These are phyloP conservation scores for Triangularia setosa DNA, from an alignment of 2,329 filamentous ascomycete genomes.

Conservation along the genomic window DNA sequence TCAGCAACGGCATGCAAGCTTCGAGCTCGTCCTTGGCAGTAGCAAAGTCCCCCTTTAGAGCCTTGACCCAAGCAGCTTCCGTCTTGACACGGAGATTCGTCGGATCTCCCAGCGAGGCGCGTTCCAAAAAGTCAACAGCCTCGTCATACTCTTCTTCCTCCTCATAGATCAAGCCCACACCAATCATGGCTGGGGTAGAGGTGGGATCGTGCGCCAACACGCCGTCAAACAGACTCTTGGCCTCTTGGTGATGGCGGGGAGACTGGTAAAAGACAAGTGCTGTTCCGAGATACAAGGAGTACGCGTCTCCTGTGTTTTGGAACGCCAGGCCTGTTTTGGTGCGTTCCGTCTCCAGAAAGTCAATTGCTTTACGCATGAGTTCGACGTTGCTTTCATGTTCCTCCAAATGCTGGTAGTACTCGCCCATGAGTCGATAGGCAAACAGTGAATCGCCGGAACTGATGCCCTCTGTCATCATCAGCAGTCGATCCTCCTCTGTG, in stretches of 20 bases:
- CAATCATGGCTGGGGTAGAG: constrained; percentile 79
- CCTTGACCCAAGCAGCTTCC: constrained; percentile 90
- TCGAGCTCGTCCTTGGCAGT: constrained; percentile 67
- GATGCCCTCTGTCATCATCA: constrained; percentile 76
- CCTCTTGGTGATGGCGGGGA: constrained; percentile 84
- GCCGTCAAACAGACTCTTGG: constrained; percentile 77
- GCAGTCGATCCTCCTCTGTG: constrained; percentile 71
- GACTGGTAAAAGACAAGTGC: constrained; percentile 86
- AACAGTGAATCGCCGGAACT: constrained; percentile 67
- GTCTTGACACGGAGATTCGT: constrained; percentile 74
- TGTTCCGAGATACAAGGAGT: constrained; percentile 77
- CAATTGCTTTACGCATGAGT: constrained; percentile 69
- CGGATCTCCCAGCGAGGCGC: constrained; percentile 69
- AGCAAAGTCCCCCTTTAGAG: constrained; percentile 71
- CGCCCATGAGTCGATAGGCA: constrained; percentile 75
- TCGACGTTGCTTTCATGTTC: constrained; percentile 82
- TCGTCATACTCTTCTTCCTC: constrained; percentile 85
- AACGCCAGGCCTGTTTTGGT: constrained; percentile 66
- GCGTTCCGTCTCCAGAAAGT: constrained; percentile 56
- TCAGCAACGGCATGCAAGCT: constrained; percentile 61
- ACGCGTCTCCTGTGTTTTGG: constrained; percentile 65
- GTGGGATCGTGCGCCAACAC: constrained; percentile 72
- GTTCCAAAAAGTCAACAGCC: constrained; percentile 74
- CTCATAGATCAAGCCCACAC: constrained; percentile 85
- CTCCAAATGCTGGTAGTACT: constrained; percentile 80